These are phyloP conservation scores for Trichoderma atroviride DNA, from an alignment of 2,329 filamentous ascomycete species.

Conservation along the genomic window DNA sequence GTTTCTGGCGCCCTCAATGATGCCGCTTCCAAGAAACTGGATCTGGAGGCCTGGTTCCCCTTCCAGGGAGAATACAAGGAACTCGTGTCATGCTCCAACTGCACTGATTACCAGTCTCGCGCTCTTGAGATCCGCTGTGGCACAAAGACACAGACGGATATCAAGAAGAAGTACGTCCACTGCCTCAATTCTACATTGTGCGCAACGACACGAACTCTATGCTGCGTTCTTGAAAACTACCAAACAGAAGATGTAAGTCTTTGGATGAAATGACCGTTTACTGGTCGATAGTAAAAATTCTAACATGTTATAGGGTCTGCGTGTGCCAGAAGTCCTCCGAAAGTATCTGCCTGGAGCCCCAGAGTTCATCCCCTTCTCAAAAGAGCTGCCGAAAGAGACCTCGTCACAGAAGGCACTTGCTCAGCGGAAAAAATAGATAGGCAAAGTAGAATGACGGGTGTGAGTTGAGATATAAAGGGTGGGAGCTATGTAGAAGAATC, in stretches of 20 bases:
- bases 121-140: slow-evolving; percentile 93
- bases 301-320: slow-evolving; percentile 61
- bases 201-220: slow-evolving; percentile 88
- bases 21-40: slow-evolving; percentile 79
- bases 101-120: slow-evolving; percentile 94
- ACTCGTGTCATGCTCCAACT: slow-evolving; percentile 96
- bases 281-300: not conserved
- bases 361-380: slow-evolving; percentile 85
- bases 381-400: slow-evolving; percentile 77
- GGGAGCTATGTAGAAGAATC: slow-evolving; percentile 5
- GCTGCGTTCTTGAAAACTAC: slow-evolving; percentile 96
- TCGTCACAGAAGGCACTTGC: slow-evolving; percentile 38
- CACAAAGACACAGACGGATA: slow-evolving; percentile 80
- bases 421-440: slow-evolving; percentile 39
- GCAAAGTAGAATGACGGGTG: slow-evolving; percentile 28
- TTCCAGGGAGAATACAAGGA: slow-evolving; percentile 99
- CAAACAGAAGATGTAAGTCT: slow-evolving; percentile 76
- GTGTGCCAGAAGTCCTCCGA: slow-evolving; percentile 78
- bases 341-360: slow-evolving; percentile 90
- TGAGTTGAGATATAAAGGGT: not conserved
- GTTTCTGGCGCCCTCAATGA: slow-evolving; percentile 94
- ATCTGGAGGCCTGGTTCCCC: slow-evolving; percentile 95
- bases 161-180: slow-evolving; percentile 90
- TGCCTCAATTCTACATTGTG: slow-evolving; percentile 87
- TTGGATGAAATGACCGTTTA: too few species aligned